phyloP scores from a whole-genome alignment of 345 rosid genomes.

The Salix suchowensis region DNA sequence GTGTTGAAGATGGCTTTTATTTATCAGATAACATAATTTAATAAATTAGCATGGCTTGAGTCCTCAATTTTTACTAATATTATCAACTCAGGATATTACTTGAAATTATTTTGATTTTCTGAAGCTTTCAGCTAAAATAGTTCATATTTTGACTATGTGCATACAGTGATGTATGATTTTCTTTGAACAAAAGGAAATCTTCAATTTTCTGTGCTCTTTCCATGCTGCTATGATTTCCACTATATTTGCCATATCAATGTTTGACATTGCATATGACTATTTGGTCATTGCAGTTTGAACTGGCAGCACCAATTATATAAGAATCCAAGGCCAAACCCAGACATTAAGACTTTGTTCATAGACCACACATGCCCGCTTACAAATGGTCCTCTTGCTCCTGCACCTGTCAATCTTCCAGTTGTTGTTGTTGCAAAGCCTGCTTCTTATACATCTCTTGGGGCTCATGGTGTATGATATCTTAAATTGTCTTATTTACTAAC shows the following conservation, averaged over 20 bases:
- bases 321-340: conserved; percentile 81
- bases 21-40: background rate
- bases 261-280: background rate
- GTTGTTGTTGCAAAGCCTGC: conserved; percentile 54
- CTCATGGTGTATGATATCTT: conserved; percentile 48
- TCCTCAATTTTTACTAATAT: background rate
- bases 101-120: background rate
- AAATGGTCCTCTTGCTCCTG: conserved; percentile 64
- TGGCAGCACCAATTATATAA: conserved; percentile 93
- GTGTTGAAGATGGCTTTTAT: background rate
- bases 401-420: conserved; percentile 54
- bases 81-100: background rate
- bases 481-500: background rate
- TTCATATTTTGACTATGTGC: background rate
- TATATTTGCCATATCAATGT: background rate
- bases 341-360: conserved; percentile 71
- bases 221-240: background rate
- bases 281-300: conserved; percentile 53
- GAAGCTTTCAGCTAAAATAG: background rate
- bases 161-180: background rate
- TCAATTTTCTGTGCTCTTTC: background rate
- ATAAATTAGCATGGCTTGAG: background rate
- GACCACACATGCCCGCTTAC: conserved; percentile 67
- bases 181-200: background rate
- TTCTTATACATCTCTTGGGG: conserved; percentile 49